A percentile compares a stretch with the other conserved stretches of the same genome.
Evolutionary conservation across 805 yeast genomes (phyloP).

Genomic region (Candida glaebosa): DNA sequence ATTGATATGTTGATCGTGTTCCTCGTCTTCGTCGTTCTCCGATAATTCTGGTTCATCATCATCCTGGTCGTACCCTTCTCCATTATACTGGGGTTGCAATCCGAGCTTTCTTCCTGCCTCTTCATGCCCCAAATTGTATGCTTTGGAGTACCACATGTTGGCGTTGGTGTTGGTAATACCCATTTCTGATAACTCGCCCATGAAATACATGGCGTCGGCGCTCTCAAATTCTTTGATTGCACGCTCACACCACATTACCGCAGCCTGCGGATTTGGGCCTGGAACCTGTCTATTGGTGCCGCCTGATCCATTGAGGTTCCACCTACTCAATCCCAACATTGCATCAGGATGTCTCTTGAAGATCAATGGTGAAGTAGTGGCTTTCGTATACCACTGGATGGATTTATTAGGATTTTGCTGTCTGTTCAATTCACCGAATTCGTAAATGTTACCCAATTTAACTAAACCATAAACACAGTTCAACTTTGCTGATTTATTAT

Average conservation of each 20-base stretch:
- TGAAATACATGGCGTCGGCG: constrained; percentile 37
- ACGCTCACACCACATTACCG: constrained; percentile 41
- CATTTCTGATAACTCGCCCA: constrained; percentile 38
- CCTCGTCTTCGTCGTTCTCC: constrained; percentile 1
- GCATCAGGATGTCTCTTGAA: constrained; percentile 43
- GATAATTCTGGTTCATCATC: neutral
- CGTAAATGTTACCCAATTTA: constrained; percentile 40
- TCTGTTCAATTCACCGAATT: constrained; percentile 40
- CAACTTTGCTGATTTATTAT: constrained; percentile 40
- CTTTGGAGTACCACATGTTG: constrained; percentile 28
- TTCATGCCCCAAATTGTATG: constrained; percentile 31
- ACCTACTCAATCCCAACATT: constrained; percentile 41
- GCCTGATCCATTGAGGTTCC: constrained; percentile 35
- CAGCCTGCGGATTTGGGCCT: constrained; percentile 31
- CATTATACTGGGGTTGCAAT: constrained; percentile 3
- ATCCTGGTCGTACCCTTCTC: constrained; percentile 2
- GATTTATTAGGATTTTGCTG: constrained; percentile 37
- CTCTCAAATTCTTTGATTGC: constrained; percentile 37
- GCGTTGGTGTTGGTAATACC: constrained; percentile 29
- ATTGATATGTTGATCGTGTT: neutral
- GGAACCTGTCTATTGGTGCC: constrained; percentile 36
- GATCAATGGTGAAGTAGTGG: constrained; percentile 35
- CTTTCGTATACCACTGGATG: constrained; percentile 43
- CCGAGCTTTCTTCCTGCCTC: constrained; percentile 24
- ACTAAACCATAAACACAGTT: constrained; percentile 39